Evolutionary conservation across 495 filamentous ascomycete species (phyloP).

Genomic region (Aspergillus leporis): DNA sequence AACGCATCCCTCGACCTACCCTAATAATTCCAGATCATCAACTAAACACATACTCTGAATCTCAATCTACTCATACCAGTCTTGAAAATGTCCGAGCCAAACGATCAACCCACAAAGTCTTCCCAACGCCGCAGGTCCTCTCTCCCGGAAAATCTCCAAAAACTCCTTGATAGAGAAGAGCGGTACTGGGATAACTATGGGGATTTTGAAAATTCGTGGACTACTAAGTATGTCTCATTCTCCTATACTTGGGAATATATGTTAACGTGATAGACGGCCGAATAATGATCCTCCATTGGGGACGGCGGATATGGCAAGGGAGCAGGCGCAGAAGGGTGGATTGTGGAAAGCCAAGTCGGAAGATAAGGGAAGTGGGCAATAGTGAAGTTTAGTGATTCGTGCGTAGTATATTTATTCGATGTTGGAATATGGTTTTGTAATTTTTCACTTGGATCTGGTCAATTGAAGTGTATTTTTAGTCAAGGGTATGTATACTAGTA

Average conservation of each 20-base stretch:
- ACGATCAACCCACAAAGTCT: neutral
- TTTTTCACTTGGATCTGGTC: no score
- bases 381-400: no score
- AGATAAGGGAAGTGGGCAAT: neutral
- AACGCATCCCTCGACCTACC: no score
- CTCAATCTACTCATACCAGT: no score
- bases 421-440: no score
- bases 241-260: neutral
- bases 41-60: no score
- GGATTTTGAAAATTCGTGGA: conserved; percentile 7
- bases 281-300: neutral
- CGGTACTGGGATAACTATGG: neutral
- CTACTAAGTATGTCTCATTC: neutral
- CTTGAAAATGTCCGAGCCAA: neutral
- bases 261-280: neutral
- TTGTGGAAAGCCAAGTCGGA: neutral
- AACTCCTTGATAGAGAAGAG: conserved; percentile 1
- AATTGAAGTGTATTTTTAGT: no score
- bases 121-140: neutral
- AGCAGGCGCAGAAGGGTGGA: neutral
- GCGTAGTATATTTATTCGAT: no score
- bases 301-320: neutral
- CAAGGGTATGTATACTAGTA: neutral
- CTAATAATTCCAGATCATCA: no score
- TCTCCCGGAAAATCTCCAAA: neutral